These are phyloP conservation scores for Chenopodium quinoa DNA, from an alignment of 148 eudicot genomes.

Conservation along the genomic window DNA sequence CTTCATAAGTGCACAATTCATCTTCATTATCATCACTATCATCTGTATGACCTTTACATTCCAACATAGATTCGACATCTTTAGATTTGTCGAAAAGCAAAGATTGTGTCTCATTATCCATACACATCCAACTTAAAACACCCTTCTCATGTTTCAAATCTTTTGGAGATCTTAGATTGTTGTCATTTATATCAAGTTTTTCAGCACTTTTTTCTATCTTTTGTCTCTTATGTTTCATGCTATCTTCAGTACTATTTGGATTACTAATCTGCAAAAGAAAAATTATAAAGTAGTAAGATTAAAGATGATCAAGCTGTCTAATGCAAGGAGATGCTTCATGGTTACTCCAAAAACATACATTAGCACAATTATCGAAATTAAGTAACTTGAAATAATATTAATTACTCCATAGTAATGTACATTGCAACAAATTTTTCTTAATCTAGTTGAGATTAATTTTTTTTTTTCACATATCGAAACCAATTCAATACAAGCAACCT, in stretches of 20 bases:
- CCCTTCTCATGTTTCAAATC: constrained; percentile 11
- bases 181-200: not conserved
- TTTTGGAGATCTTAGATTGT: not conserved
- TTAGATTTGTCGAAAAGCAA: constrained; percentile 10
- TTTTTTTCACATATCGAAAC: not conserved
- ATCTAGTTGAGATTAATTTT: not conserved
- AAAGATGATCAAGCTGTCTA: no score
- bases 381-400: not conserved
- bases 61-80: constrained; percentile 16
- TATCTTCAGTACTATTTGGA: constrained; percentile 5
- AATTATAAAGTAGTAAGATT: no score
- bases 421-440: no score
- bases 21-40: constrained; percentile 27
- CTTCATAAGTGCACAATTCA: constrained; percentile 6
- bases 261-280: constrained; percentile 17
- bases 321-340: not conserved
- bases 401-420: no score
- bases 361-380: not conserved
- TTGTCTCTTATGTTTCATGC: constrained; percentile 36
- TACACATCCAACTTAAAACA: constrained; percentile 33
- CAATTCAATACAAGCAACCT: not conserved
- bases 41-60: constrained; percentile 25
- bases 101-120: constrained; percentile 13
- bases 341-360: not conserved
- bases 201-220: constrained; percentile 8